Percentiles rank a stretch among this genome's conserved stretches.
Evolutionary conservation across 495 filamentous ascomycete species (phyloP).

Genomic region (Penicillium mononematosum): DNA sequence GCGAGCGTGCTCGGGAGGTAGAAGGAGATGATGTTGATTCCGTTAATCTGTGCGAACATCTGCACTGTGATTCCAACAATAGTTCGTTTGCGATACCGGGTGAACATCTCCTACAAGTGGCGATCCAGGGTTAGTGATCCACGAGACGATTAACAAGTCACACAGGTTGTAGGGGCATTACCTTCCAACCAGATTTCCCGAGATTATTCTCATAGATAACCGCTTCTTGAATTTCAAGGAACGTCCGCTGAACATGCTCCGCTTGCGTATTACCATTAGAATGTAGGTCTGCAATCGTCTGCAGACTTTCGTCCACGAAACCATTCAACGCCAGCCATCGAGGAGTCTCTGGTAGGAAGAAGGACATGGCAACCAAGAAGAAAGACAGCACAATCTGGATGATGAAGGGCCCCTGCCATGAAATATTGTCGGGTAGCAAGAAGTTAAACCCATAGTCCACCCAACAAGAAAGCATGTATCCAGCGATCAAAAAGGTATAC

Average conservation of each 20-base stretch:
- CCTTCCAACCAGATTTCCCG: conserved; percentile 28
- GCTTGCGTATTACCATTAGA: conserved; percentile 24
- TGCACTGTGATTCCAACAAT: conserved; percentile 34
- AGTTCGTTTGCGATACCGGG: conserved; percentile 32
- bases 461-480: conserved; percentile 35
- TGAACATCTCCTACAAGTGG: conserved; percentile 30
- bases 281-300: conserved; percentile 32
- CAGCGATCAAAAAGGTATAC: conserved; percentile 30
- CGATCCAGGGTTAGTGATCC: background rate
- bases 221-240: conserved; percentile 30
- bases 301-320: conserved; percentile 29
- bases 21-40: conserved; percentile 39
- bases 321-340: conserved; percentile 34
- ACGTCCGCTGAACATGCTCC: conserved; percentile 24
- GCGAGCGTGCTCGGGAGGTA: conserved; percentile 34
- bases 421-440: conserved; percentile 24
- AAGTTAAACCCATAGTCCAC: conserved; percentile 36
- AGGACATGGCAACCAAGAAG: conserved; percentile 27
- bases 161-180: conserved; percentile 7
- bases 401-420: conserved; percentile 34
- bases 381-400: conserved; percentile 32
- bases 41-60: conserved; percentile 37
- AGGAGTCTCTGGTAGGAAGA: conserved; percentile 32
- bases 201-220: conserved; percentile 30
- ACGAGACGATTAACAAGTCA: background rate